phyloP scores from a whole-genome alignment of 1,284 basidiomycete genomes.

The Mycosarcoma mackinlayi region DNA sequence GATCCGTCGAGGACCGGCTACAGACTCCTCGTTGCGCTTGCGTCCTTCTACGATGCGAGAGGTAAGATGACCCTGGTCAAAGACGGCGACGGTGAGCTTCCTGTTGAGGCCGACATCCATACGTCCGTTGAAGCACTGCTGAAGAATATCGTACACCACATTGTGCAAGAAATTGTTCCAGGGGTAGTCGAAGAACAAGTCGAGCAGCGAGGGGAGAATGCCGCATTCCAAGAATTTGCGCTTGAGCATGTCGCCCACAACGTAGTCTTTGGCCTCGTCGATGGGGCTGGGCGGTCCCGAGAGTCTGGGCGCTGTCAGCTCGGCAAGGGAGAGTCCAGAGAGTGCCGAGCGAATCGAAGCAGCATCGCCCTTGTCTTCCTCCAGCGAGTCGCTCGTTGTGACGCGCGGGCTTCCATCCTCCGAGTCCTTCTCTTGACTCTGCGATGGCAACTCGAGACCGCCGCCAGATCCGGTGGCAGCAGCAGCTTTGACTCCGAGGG shows the following conservation, averaged over 20 bases:
- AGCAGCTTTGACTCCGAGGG: conserved; percentile 33
- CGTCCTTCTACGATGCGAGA: conserved; percentile 63
- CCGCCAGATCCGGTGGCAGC: conserved; percentile 2
- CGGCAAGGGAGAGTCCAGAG: conserved; percentile 60
- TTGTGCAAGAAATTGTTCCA: conserved; percentile 99
- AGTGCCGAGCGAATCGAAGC: conserved; percentile 56
- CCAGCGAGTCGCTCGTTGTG: conserved; percentile 29
- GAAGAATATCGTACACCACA: conserved; percentile 94
- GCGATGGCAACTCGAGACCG: background rate
- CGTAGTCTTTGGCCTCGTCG: conserved; percentile 51
- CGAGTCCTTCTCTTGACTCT: conserved; percentile 4
- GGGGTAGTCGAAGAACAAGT: conserved; percentile 90
- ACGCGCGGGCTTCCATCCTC: conserved; percentile 15
- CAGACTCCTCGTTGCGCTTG: conserved; percentile 58
- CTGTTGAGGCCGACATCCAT: conserved; percentile 69
- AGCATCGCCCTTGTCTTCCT: conserved; percentile 31
- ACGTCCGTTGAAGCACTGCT: conserved; percentile 93
- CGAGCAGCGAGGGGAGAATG: conserved; percentile 61
- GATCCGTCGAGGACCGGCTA: conserved; percentile 56
- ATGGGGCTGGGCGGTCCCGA: conserved; percentile 57
- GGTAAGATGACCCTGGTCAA: conserved; percentile 59
- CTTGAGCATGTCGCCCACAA: conserved; percentile 64
- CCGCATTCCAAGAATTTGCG: conserved; percentile 62
- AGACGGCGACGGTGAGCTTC: conserved; percentile 61
- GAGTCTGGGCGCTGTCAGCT: conserved; percentile 52